Conservation (phyloP, 176 grass and related monocot genomes). For the Thinopyrum elongatum region DNA sequence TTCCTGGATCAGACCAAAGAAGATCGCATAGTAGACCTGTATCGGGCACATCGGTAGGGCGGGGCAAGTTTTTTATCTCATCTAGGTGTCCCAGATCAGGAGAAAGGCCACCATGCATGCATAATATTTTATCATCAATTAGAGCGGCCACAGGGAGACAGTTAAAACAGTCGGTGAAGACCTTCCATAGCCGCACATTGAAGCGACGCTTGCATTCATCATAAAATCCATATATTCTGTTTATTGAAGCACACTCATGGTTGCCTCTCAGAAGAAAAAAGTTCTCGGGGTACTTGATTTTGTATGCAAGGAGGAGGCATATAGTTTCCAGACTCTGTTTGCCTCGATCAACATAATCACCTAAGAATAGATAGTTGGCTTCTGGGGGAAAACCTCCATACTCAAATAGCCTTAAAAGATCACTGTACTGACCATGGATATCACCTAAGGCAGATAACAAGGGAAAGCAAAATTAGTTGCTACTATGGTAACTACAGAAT, state of each 20-base stretch:
- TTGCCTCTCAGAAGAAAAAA: slow-evolving; percentile 94
- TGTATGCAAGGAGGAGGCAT: slow-evolving; percentile 87
- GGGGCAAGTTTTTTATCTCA: slow-evolving; percentile 63
- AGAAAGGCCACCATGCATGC: slow-evolving; percentile 94
- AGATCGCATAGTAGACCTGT: slow-evolving; percentile 79
- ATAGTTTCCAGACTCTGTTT: slow-evolving; percentile 97
- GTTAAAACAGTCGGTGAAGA: slow-evolving; percentile 96
- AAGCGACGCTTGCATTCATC: slow-evolving; percentile 93
- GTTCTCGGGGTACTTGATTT: slow-evolving; percentile 93
- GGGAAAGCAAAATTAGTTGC: slow-evolving; percentile 1
- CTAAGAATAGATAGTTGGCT: slow-evolving; percentile 87
- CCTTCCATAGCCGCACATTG: slow-evolving; percentile 86
- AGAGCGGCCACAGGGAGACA: slow-evolving; percentile 87
- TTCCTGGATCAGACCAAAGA: slow-evolving; percentile 90
- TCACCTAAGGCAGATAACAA: slow-evolving; percentile 57
- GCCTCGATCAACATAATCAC: slow-evolving; percentile 93
- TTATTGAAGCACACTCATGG: slow-evolving; percentile 98
- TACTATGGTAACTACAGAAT: background rate
- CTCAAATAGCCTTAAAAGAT: slow-evolving; percentile 86
- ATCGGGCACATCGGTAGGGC: slow-evolving; percentile 85
- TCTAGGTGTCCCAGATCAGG: slow-evolving; percentile 70
- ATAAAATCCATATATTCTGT: slow-evolving; percentile 98
- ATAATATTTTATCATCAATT: slow-evolving; percentile 96
- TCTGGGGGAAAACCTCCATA: slow-evolving; percentile 78
- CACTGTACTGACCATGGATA: slow-evolving; percentile 93